Evolutionary conservation across 352 stramenopile species (phyloP).

Genomic region (Globisporangium polare): DNA sequence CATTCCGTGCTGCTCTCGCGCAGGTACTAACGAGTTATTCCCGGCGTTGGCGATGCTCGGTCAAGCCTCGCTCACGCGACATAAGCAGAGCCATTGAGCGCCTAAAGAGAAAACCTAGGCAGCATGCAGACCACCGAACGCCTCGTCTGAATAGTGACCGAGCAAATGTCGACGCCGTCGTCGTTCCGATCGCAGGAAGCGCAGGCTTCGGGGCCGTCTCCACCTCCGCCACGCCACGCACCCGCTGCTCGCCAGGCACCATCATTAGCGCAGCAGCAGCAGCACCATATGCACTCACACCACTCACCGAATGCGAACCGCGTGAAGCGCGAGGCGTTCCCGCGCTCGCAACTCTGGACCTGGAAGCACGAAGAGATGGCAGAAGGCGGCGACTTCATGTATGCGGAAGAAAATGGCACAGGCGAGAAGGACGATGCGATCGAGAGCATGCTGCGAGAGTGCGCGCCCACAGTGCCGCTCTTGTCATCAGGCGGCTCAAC

Average conservation of each 20-base stretch:
- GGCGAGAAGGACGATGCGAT: conserved; percentile 38
- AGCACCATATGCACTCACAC: background rate
- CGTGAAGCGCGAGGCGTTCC: conserved; percentile 36
- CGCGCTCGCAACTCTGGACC: conserved; percentile 53
- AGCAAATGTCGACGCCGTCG: background rate
- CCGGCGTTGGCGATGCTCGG: too few species aligned
- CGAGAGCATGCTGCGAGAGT: conserved; percentile 55
- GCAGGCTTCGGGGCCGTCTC: background rate
- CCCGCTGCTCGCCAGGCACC: background rate
- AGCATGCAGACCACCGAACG: background rate
- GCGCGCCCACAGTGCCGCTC: conserved; percentile 21
- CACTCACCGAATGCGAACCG: conserved; percentile 13
- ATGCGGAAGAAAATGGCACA: background rate
- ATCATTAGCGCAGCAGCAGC: background rate
- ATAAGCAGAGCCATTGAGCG: too few species aligned
- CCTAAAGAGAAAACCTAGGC: too few species aligned
- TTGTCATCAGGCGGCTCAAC: background rate
- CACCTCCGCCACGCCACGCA: background rate
- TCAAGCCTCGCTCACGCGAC: too few species aligned
- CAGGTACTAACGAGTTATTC: too few species aligned
- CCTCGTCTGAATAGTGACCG: background rate
- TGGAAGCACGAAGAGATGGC: conserved; percentile 30
- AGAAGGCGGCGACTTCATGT: background rate
- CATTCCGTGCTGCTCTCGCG: too few species aligned
- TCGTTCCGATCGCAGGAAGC: conserved; percentile 1